These are phyloP conservation scores for Fusarium sp. DNA, from an alignment of 2,329 filamentous ascomycete genomes.

Conservation along the genomic window DNA sequence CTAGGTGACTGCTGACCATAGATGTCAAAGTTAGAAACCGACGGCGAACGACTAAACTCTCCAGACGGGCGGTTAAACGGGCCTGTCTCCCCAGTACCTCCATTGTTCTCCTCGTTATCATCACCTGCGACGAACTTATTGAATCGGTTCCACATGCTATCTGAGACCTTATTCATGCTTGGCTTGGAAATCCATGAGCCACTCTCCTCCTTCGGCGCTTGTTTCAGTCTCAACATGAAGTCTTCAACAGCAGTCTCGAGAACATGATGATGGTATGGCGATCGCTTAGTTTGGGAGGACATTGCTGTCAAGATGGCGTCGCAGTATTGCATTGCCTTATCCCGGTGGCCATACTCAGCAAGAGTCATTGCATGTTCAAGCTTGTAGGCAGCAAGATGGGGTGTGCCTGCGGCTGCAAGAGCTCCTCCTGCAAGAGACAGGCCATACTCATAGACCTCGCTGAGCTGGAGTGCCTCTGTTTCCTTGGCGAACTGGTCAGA, in stretches of 20 bases:
- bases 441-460: slow-evolving; percentile 94
- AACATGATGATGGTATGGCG: slow-evolving; percentile 83
- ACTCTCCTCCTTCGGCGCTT: slow-evolving; percentile 83
- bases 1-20: slow-evolving; percentile 67
- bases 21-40: slow-evolving; percentile 75
- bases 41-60: slow-evolving; percentile 79
- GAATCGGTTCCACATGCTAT: slow-evolving; percentile 89
- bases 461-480: slow-evolving; percentile 88
- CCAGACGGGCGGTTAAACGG: slow-evolving; percentile 85
- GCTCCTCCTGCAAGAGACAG: slow-evolving; percentile 72
- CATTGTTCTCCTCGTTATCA: slow-evolving; percentile 82
- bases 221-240: slow-evolving; percentile 82
- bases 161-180: slow-evolving; percentile 94
- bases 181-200: slow-evolving; percentile 94
- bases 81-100: slow-evolving; percentile 71
- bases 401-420: slow-evolving; percentile 67
- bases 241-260: slow-evolving; percentile 85
- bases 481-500: slow-evolving; percentile 80
- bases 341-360: slow-evolving; percentile 82
- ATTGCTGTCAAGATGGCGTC: slow-evolving; percentile 82
- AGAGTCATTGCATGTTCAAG: slow-evolving; percentile 85
- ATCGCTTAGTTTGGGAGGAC: slow-evolving; percentile 82
- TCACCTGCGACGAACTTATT: slow-evolving; percentile 97
- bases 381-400: slow-evolving; percentile 92
- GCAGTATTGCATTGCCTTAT: slow-evolving; percentile 91